Base-by-base conservation (phyloP, 768 basidiomycete species). In the Podaxis sp. region DNA sequence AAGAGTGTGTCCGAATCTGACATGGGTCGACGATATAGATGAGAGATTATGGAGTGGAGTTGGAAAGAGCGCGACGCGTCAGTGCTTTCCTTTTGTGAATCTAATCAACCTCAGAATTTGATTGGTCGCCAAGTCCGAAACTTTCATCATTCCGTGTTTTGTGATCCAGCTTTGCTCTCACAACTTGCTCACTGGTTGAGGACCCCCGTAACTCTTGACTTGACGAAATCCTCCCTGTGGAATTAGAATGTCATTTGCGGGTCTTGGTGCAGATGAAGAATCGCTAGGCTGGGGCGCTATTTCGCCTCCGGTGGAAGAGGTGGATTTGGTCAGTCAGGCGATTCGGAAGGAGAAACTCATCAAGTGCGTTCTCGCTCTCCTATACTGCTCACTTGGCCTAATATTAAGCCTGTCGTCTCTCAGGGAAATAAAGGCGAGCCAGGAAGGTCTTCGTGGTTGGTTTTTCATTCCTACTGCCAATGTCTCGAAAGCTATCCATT, bases 361-460 rank as follows among this genome's bases (percentile, higher is more conserved):
- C 71, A 91, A 88, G 93, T 93, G 65, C 41, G 87, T 76, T 22
- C 41, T 37, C 30, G 13, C 48, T 44, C 41, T 36, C 10, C 40
- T 46, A 36, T 11, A 37, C 22, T 30, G 55, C 46, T 20, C 38
- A 59, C 11, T 46, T 55, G 3, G 8, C 50, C 26, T 2, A 33
- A 56, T 15, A 2, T 60, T 33, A 49, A 11, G 24, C 11, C 15
- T 40, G 17, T 30, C 55, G 11, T 37, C 10, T 63, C 46, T 3
- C 62, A 95, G 93, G 70, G 93, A 95, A 24, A 89, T 95, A 38
- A 65, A 78, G 17, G 86, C 91, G 26, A 86, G 83, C 41, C 93
- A 93, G 69, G 85, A 90, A 40, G 93, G 91, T 71, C 77, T 95
- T 37, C 85, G 83, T 75, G 86, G 93, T 93, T 58, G 41, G 84